These are phyloP conservation scores for Fusarium subglutinans DNA, from an alignment of 2,329 filamentous ascomycete species.

Conservation along the genomic window DNA sequence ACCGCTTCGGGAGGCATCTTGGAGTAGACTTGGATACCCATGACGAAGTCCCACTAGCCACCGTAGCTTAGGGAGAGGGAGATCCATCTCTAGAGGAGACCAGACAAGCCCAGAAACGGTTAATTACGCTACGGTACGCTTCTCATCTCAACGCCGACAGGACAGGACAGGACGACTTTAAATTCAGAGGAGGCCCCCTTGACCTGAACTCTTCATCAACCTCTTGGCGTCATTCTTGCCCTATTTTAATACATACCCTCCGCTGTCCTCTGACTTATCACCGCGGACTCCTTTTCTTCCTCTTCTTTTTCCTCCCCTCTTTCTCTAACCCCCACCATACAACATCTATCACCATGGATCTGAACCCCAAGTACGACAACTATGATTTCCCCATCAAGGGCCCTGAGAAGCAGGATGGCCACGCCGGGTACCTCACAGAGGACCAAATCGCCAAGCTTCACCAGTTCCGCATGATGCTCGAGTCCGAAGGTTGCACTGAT, in stretches of 20 bases:
- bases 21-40: constrained; percentile 28
- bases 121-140: constrained; percentile 40
- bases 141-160: constrained; percentile 31
- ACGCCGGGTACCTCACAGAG: constrained; percentile 86
- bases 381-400: constrained; percentile 91
- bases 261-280: background rate
- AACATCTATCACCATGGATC: constrained; percentile 56
- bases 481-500: constrained; percentile 82
- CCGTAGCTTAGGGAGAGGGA: constrained; percentile 10
- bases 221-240: constrained; percentile 10
- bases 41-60: constrained; percentile 42
- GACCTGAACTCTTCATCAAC: constrained; percentile 18
- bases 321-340: constrained; percentile 37
- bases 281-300: constrained; percentile 11
- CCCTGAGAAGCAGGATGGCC: constrained; percentile 75
- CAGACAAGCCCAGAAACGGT: constrained; percentile 35
- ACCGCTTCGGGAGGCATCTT: constrained; percentile 40
- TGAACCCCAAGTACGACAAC: constrained; percentile 91
- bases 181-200: constrained; percentile 33
- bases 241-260: background rate
- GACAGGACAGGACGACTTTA: constrained; percentile 24
- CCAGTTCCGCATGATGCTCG: constrained; percentile 86
- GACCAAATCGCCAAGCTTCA: constrained; percentile 89
- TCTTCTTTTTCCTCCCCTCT: background rate
- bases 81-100: constrained; percentile 43